A percentile compares a stretch with the other conserved stretches of the same genome.
Conservation (phyloP, 2,329 filamentous ascomycete genomes). For the Erysiphe pulchra region DNA sequence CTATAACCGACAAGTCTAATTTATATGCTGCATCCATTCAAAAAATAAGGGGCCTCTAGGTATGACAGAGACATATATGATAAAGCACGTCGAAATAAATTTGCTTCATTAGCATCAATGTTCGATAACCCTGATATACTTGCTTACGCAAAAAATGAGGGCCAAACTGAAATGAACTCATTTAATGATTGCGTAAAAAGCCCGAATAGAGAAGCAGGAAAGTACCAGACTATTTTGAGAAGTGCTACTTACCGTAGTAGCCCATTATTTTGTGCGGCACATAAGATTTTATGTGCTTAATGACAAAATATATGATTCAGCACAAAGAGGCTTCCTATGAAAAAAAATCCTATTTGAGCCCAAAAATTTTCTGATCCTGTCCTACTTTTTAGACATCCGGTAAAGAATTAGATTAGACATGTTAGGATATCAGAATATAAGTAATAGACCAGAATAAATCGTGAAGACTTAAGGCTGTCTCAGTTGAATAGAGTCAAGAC, state of each 20-base stretch:
- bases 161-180: background rate
- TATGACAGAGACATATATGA: too few relatives aligned
- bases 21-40: too few relatives aligned
- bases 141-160: background rate
- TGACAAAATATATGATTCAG: background rate
- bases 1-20: too few relatives aligned
- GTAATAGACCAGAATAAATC: background rate
- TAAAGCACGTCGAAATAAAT: background rate
- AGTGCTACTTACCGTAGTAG: background rate
- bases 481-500: too few relatives aligned
- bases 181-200: background rate
- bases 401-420: background rate
- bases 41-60: too few relatives aligned
- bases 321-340: background rate
- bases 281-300: background rate
- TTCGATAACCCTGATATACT: background rate
- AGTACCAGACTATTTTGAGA: background rate
- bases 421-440: background rate
- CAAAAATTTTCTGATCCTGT: background rate
- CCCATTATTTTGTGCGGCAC: background rate
- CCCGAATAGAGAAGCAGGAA: background rate
- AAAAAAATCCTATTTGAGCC: background rate
- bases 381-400: background rate
- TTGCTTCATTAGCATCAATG: background rate
- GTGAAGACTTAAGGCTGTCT: background rate